Conservation (phyloP, 345 rosid species). For the Pistacia atlantica region DNA sequence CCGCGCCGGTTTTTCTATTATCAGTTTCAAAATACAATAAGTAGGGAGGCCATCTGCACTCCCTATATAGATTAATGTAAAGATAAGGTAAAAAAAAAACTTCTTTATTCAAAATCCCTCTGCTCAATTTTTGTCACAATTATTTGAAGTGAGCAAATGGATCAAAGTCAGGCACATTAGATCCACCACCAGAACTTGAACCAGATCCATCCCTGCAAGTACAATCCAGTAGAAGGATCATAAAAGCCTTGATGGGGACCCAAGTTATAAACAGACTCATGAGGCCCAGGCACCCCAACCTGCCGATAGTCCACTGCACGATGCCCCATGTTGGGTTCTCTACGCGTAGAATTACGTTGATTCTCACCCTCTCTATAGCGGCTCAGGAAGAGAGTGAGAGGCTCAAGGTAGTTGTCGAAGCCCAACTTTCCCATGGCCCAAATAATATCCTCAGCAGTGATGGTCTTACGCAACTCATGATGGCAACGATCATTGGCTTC, state of each 20-base stretch:
- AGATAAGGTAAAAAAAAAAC: no score
- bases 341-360: slow-evolving; percentile 28
- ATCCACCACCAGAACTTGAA: not conserved
- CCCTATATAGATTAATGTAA: no score
- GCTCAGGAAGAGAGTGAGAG: slow-evolving; percentile 42
- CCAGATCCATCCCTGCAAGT: no score
- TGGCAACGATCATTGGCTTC: slow-evolving; percentile 81
- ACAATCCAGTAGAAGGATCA: slow-evolving; percentile 14
- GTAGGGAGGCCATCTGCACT: no score
- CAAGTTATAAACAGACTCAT: slow-evolving; percentile 13
- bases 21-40: no score
- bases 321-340: slow-evolving; percentile 19
- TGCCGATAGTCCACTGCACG: slow-evolving; percentile 1
- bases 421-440: slow-evolving; percentile 75
- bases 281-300: slow-evolving; percentile 8
- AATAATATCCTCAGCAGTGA: slow-evolving; percentile 65
- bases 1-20: no score
- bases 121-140: not conserved
- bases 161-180: slow-evolving; percentile 15
- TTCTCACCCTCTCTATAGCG: slow-evolving; percentile 54
- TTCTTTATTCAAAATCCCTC: no score
- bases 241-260: slow-evolving; percentile 13
- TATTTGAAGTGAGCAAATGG: slow-evolving; percentile 29
- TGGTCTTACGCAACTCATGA: slow-evolving; percentile 68
- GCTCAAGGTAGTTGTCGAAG: slow-evolving; percentile 57